A percentile compares a stretch with the other conserved stretches of the same genome.
phyloP scores from a whole-genome alignment of 2,329 filamentous ascomycete genomes.

The Xylariales sp. region DNA sequence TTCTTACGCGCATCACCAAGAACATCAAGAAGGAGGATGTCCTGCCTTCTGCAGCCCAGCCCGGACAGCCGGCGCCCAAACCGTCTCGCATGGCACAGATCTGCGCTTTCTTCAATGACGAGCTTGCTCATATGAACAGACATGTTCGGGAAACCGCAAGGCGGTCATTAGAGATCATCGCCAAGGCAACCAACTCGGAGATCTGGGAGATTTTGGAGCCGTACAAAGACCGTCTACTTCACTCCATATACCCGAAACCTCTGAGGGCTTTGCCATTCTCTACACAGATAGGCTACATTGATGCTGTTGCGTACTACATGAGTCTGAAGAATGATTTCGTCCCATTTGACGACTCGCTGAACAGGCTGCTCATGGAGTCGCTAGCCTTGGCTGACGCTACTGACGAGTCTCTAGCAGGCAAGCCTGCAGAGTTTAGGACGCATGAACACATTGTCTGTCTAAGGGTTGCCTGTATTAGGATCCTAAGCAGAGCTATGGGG shows the following conservation, averaged over 20 bases:
- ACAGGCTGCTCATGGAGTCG: slow-evolving; percentile 87
- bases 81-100: slow-evolving; percentile 65
- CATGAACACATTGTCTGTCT: slow-evolving; percentile 90
- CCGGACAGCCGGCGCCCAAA: slow-evolving; percentile 42
- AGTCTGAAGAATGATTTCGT: slow-evolving; percentile 84
- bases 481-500: slow-evolving; percentile 87
- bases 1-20: slow-evolving; percentile 75
- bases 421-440: slow-evolving; percentile 91
- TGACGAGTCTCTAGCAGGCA: slow-evolving; percentile 87
- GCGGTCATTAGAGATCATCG: slow-evolving; percentile 73
- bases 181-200: slow-evolving; percentile 70
- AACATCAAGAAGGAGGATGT: slow-evolving; percentile 76
- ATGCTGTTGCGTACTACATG: slow-evolving; percentile 94
- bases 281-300: slow-evolving; percentile 96
- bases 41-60: slow-evolving; percentile 31
- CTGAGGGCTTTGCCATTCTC: slow-evolving; percentile 87
- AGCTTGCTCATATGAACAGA: slow-evolving; percentile 92
- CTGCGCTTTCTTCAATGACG: slow-evolving; percentile 79
- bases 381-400: slow-evolving; percentile 90
- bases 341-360: slow-evolving; percentile 85
- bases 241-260: slow-evolving; percentile 92
- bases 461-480: slow-evolving; percentile 86
- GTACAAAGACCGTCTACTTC: slow-evolving; percentile 83
- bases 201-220: slow-evolving; percentile 86
- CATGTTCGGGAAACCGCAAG: slow-evolving; percentile 88